Evolutionary conservation across 2,329 filamentous ascomycete genomes (phyloP).

Genomic region (Acrodontium crateriforme): DNA sequence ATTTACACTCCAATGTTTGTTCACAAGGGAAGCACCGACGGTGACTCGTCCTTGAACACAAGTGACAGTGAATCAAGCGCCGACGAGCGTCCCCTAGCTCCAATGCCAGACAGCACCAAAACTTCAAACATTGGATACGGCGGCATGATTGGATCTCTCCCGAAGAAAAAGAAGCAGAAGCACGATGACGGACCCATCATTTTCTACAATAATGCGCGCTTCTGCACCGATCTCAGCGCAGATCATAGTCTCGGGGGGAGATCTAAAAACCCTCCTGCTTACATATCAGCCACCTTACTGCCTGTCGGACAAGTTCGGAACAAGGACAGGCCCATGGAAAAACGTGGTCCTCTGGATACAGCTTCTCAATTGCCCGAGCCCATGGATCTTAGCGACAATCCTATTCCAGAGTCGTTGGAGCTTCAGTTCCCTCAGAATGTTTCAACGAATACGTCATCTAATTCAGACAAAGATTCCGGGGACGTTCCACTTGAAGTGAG

Average conservation of each 20-base stretch:
- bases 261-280: too few species aligned
- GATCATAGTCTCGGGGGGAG: too few species aligned
- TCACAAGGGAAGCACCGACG: slow-evolving; percentile 29
- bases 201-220: slow-evolving; percentile 67
- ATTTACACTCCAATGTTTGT: slow-evolving; percentile 36
- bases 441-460: slow-evolving; percentile 9
- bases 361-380: slow-evolving; percentile 18
- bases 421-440: slow-evolving; percentile 24
- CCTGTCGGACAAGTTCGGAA: too few species aligned
- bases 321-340: slow-evolving; percentile 11
- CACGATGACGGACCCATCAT: slow-evolving; percentile 62
- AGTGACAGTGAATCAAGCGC: too few species aligned
- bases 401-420: slow-evolving; percentile 21
- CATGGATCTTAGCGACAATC: slow-evolving; percentile 24
- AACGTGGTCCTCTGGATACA: slow-evolving; percentile 18
- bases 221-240: slow-evolving; percentile 69
- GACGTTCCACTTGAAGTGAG: slow-evolving; percentile 34
- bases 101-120: slow-evolving; percentile 24
- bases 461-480: slow-evolving; percentile 8
- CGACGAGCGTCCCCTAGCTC: slow-evolving; percentile 19
- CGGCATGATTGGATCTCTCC: slow-evolving; percentile 31
- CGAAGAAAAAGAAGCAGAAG: slow-evolving; percentile 31
- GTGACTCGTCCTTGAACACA: slow-evolving; percentile 22
- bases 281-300: too few species aligned
- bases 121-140: too few species aligned